Evolutionary conservation across 495 filamentous ascomycete genomes (phyloP).

Genomic region (Talaromyces adpressus): DNA sequence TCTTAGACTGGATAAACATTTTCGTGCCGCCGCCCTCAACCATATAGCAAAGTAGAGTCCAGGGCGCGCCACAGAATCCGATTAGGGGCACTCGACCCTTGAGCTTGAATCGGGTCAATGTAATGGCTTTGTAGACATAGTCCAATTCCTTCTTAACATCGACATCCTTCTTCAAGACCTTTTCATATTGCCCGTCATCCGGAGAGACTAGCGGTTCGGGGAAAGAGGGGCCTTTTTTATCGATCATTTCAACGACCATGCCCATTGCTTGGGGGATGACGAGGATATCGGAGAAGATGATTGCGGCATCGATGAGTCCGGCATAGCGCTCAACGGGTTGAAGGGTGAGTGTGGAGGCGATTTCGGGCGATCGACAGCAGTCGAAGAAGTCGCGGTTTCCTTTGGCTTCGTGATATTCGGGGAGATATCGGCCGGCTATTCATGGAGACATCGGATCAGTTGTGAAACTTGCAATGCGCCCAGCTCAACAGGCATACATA

Average conservation of each 20-base stretch:
- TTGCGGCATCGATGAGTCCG: conserved; percentile 89
- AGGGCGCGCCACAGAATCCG: conserved; percentile 96
- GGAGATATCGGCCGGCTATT: conserved; percentile 87
- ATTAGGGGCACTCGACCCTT: conserved; percentile 83
- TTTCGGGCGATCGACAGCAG: conserved; percentile 88
- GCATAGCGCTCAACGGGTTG: conserved; percentile 89
- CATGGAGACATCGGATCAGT: not conserved
- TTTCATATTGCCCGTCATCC: conserved; percentile 69
- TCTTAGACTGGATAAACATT: conserved; percentile 84
- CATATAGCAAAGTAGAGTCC: conserved; percentile 98
- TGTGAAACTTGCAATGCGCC: not conserved
- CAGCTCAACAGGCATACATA: conserved; percentile 20
- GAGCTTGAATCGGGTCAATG: conserved; percentile 81
- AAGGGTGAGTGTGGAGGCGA: conserved; percentile 83
- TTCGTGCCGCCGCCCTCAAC: conserved; percentile 94
- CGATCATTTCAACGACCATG: conserved; percentile 94
- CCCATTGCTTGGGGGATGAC: conserved; percentile 97
- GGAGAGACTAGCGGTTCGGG: conserved; percentile 74
- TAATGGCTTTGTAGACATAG: conserved; percentile 95
- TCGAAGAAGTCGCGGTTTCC: conserved; percentile 87
- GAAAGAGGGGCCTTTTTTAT: conserved; percentile 92
- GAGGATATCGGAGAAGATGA: conserved; percentile 98
- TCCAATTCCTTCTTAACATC: conserved; percentile 77
- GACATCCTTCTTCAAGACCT: conserved; percentile 68
- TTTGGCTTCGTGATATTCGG: conserved; percentile 95